phyloP scores from a whole-genome alignment of 805 yeast species.

The Wickerhamomyces sydowiorum region DNA sequence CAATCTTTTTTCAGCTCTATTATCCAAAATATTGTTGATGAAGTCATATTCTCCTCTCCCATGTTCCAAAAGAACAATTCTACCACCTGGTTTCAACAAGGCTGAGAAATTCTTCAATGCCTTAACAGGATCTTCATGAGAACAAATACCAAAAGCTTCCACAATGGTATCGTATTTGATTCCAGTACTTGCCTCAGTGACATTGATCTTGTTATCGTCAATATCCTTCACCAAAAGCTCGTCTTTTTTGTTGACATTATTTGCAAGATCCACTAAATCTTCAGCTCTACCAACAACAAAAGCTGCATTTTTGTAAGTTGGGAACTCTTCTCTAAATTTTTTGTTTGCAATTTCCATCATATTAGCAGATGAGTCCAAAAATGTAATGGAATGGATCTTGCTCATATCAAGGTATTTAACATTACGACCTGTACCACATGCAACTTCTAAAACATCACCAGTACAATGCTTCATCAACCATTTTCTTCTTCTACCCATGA shows the following conservation, averaged over 20 bases:
- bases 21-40: conserved; percentile 75
- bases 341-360: conserved; percentile 80
- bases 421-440: conserved; percentile 96
- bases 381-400: conserved; percentile 66
- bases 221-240: conserved; percentile 16
- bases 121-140: conserved; percentile 87
- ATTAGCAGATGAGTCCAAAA: conserved; percentile 74
- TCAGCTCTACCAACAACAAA: conserved; percentile 91
- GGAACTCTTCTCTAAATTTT: conserved; percentile 65
- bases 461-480: conserved; percentile 72
- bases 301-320: conserved; percentile 66
- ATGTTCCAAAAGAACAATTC: conserved; percentile 84
- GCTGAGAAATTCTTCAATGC: conserved; percentile 71
- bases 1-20: conserved; percentile 76
- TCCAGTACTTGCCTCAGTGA: conserved; percentile 20
- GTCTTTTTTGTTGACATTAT: conserved; percentile 19
- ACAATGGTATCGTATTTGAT: conserved; percentile 84
- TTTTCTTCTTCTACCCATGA: conserved; percentile 56
- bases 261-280: conserved; percentile 57
- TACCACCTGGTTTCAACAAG: conserved; percentile 83
- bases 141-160: conserved; percentile 94
- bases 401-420: conserved; percentile 64
- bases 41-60: conserved; percentile 81
- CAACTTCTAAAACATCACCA: conserved; percentile 92
- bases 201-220: conserved; percentile 18